These are phyloP conservation scores for Microbotryum scabiosae DNA, from an alignment of 1,284 basidiomycete species.

Conservation along the genomic window DNA sequence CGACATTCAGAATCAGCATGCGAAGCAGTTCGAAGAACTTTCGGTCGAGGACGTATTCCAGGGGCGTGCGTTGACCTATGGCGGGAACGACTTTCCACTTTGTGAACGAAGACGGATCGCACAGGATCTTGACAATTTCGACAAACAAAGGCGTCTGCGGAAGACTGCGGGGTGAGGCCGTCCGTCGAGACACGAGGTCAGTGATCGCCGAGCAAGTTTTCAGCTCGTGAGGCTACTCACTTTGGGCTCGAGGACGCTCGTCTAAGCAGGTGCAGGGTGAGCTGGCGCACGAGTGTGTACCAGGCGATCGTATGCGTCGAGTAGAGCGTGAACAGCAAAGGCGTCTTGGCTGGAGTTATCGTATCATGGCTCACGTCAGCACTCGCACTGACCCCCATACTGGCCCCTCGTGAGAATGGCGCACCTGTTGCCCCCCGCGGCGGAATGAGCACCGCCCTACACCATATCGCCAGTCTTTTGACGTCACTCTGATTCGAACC, in stretches of 20 bases:
- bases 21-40: constrained; percentile 15
- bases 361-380: constrained; percentile 1
- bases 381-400: constrained; percentile 44
- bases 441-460: constrained; percentile 40
- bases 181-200: neutral
- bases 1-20: constrained; percentile 11
- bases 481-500: constrained; percentile 27
- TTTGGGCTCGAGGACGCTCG: constrained; percentile 44
- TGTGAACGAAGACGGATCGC: constrained; percentile 25
- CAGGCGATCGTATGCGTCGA: constrained; percentile 2
- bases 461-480: constrained; percentile 49
- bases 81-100: constrained; percentile 4
- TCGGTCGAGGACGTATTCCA: constrained; percentile 7
- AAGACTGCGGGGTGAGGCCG: neutral
- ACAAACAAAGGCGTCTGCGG: constrained; percentile 31
- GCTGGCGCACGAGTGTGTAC: constrained; percentile 38
- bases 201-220: neutral
- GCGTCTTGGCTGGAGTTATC: constrained; percentile 6
- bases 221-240: constrained; percentile 28
- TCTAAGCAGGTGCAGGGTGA: constrained; percentile 36
- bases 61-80: neutral
- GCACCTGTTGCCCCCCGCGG: neutral
- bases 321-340: constrained; percentile 19
- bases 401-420: constrained; percentile 1
- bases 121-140: constrained; percentile 30